These are phyloP conservation scores for Diospyros kaki DNA, from an alignment of 148 eudicot genomes.

Conservation along the genomic window DNA sequence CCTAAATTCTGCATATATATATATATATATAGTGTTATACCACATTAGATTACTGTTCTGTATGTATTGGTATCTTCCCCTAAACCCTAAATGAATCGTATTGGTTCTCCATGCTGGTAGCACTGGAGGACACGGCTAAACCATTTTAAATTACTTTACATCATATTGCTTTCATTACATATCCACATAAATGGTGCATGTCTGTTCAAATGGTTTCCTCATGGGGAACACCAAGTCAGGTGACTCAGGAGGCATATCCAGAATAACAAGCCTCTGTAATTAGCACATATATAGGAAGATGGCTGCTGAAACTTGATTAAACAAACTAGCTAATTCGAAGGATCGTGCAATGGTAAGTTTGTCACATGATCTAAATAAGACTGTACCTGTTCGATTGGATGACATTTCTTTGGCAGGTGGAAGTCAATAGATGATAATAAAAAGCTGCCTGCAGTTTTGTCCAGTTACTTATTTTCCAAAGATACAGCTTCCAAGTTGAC, in stretches of 20 bases:
- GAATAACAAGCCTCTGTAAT: too few species aligned
- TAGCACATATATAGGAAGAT: neutral
- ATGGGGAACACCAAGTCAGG: too few species aligned
- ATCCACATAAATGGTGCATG: too few species aligned
- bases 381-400: neutral
- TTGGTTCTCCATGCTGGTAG: neutral
- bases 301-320: neutral
- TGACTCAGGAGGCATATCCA: too few species aligned
- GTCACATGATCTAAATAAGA: neutral
- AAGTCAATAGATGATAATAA: slow-evolving; percentile 52
- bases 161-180: neutral
- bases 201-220: too few species aligned
- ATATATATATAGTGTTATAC: too few species aligned
- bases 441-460: slow-evolving; percentile 50
- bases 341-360: neutral
- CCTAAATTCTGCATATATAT: too few species aligned
- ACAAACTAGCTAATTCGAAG: neutral
- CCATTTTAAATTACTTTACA: neutral
- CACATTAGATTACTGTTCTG: too few species aligned
- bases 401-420: slow-evolving; percentile 10
- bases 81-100: neutral
- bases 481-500: neutral
- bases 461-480: slow-evolving; percentile 32
- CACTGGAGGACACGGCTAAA: neutral
- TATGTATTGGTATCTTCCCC: too few species aligned